Evolutionary conservation across 1,139 yeast species (phyloP), one percentile per base, ranked within the genome.

Genomic region (Lodderomyces theae): DNA sequence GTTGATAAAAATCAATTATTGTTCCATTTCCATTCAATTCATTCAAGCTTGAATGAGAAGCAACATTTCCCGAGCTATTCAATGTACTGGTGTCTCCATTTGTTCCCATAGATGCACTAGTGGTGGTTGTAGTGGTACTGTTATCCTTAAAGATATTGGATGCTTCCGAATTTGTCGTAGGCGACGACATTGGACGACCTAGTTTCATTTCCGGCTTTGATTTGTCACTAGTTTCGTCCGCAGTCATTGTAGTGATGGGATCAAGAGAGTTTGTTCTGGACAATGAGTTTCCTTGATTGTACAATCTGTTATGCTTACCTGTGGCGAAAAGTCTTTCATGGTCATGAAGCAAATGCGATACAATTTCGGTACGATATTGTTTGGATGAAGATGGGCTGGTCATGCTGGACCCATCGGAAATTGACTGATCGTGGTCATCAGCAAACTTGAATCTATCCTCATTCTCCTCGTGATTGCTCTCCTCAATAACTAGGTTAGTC

Each of bases 1-100:
- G 61, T 42, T 75, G 78, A 50, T 76, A 80, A 49, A 68, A 77
- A 34, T 70, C 69, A 11, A 72, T 39, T 0, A 61, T 58, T 2
- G 59, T 53, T 2, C 69, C 71, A 11, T 31, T 31, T n/a, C 41
- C 45, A 16, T 29, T 30, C 21, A 28, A 18, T 11, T 34, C 31
- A 30, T 24, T 36, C 4, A 29, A 30, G 22, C 32, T 34, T 10
- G 35, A 13, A 18, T 33, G 40, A 5, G 39, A 18, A 17, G 16
- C 18, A 28, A 3, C 31, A 28, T 28, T 28, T 4, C 5, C 12
- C 26, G 33, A 21, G 10, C 24, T 38, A 17, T 40, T 17, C 18
- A 28, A 28, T 5, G 31, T 15, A 8, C 10, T 28, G 10, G 18
- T 28, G 8, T 24, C 35, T 6, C 34, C 40, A 26, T 29, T 34